Evolutionary conservation across 2,329 filamentous ascomycete genomes (phyloP).

Genomic region (Talaromyces sp.): DNA sequence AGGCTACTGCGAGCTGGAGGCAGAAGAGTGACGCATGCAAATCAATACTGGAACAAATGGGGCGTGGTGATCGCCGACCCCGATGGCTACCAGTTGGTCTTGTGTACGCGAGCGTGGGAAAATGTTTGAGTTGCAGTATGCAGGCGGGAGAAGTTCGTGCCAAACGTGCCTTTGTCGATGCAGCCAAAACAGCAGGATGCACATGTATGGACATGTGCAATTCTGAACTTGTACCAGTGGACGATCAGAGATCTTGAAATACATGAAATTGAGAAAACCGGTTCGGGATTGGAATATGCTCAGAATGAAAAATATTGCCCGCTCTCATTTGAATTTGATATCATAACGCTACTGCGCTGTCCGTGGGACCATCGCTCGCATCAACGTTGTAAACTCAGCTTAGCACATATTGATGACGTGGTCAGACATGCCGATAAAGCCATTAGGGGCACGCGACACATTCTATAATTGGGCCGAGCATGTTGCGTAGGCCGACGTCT

Average conservation of each 20-base stretch:
- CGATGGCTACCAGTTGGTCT: slow-evolving; percentile 46
- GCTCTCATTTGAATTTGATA: too few relatives aligned
- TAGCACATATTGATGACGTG: too few relatives aligned
- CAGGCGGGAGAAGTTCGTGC: not conserved
- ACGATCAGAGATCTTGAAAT: too few relatives aligned
- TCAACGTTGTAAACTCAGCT: too few relatives aligned
- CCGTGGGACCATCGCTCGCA: too few relatives aligned
- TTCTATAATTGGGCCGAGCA: not conserved
- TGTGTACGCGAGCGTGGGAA: slow-evolving; percentile 26
- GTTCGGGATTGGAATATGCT: too few relatives aligned
- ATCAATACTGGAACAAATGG: slow-evolving; percentile 46
- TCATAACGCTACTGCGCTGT: too few relatives aligned
- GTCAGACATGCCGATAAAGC: not conserved
- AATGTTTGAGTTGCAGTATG: not conserved
- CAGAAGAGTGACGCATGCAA: slow-evolving; percentile 37
- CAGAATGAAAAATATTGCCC: too few relatives aligned
- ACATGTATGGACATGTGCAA: too few relatives aligned
- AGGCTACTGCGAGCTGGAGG: slow-evolving; percentile 20
- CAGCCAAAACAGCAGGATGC: too few relatives aligned
- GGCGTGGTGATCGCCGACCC: slow-evolving; percentile 47
- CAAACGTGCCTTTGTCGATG: not conserved
- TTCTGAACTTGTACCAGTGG: too few relatives aligned
- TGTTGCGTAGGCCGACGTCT: not conserved
- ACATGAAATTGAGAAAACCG: too few relatives aligned
- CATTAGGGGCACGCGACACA: not conserved